Conservation (phyloP, 2,329 filamentous ascomycete genomes). For the Fusarium graminum region DNA sequence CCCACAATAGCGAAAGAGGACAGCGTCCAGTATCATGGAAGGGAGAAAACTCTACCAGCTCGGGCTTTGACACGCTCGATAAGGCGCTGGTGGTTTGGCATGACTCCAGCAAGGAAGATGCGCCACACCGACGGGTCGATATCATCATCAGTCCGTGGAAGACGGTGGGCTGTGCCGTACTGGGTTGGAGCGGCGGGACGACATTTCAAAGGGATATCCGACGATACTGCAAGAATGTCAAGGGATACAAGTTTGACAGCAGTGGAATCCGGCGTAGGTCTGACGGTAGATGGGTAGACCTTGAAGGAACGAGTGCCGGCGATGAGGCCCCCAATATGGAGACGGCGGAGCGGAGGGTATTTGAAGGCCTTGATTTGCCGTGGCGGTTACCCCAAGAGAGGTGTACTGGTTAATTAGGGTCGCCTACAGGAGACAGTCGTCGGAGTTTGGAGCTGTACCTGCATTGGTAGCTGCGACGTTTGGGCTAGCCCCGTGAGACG, state of each 20-base stretch:
- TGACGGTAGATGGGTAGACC: conserved; percentile 77
- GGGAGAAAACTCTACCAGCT: conserved; percentile 56
- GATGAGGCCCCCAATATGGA: conserved; percentile 71
- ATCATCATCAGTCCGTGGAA: conserved; percentile 93
- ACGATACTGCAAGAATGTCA: conserved; percentile 79
- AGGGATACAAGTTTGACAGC: conserved; percentile 88
- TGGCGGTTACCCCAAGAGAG: conserved; percentile 76
- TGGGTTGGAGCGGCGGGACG: conserved; percentile 89
- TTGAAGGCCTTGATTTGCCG: conserved; percentile 78
- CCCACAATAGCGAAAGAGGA: conserved; percentile 77
- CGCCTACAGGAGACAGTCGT: conserved; percentile 2
- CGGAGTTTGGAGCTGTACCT: conserved; percentile 37
- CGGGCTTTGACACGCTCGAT: conserved; percentile 88
- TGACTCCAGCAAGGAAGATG: conserved; percentile 37
- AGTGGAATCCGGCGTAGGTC: conserved; percentile 80
- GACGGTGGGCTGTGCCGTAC: conserved; percentile 86
- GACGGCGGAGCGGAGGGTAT: conserved; percentile 83
- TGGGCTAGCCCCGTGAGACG: conserved; percentile 9
- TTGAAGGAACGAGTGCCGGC: conserved; percentile 64
- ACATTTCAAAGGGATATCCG: conserved; percentile 91
- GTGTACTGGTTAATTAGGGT: conserved; percentile 68
- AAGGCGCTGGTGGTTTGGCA: conserved; percentile 96
- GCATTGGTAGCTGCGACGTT: conserved; percentile 38
- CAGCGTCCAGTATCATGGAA: conserved; percentile 72
- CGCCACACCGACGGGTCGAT: conserved; percentile 84